Evolutionary conservation across 2,329 filamentous ascomycete genomes (phyloP).

Genomic region (Penicillium corylophilum): DNA sequence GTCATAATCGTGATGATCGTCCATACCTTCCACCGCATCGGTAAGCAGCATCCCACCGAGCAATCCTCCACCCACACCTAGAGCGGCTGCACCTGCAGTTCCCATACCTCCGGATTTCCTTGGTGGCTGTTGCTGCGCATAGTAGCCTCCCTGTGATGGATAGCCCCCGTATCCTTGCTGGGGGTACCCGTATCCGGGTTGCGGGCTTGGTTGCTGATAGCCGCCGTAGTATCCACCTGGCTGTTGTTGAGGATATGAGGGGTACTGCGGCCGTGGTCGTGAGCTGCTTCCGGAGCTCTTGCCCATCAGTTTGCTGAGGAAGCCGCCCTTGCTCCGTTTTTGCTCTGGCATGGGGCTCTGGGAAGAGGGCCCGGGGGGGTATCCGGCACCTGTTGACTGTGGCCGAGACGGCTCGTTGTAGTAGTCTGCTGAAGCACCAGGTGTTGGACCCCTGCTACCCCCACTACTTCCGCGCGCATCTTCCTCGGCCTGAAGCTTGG

Average conservation of each 20-base stretch:
- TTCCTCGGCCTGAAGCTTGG: constrained; percentile 80
- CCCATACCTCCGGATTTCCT: constrained; percentile 59
- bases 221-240: constrained; percentile 31
- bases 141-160: constrained; percentile 37
- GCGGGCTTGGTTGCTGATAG: constrained; percentile 25
- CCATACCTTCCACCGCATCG: constrained; percentile 64
- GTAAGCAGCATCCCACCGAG: constrained; percentile 73
- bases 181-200: constrained; percentile 17
- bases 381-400: constrained; percentile 15
- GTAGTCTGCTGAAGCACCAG: constrained; percentile 49
- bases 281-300: constrained; percentile 37
- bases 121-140: constrained; percentile 42
- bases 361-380: constrained; percentile 5
- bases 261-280: constrained; percentile 27
- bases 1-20: constrained; percentile 53
- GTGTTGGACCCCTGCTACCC: constrained; percentile 19
- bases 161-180: constrained; percentile 39
- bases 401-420: constrained; percentile 37
- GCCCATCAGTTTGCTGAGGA: constrained; percentile 55
- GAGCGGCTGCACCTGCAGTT: constrained; percentile 68
- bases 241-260: constrained; percentile 27
- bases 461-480: constrained; percentile 60
- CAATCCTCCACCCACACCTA: constrained; percentile 79
- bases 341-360: constrained; percentile 33
- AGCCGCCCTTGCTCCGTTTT: constrained; percentile 44